Percentiles rank a stretch among this genome's conserved stretches.
These are phyloP conservation scores for Exophiala sp. DNA, from an alignment of 2,329 filamentous ascomycete species.

Conservation along the genomic window DNA sequence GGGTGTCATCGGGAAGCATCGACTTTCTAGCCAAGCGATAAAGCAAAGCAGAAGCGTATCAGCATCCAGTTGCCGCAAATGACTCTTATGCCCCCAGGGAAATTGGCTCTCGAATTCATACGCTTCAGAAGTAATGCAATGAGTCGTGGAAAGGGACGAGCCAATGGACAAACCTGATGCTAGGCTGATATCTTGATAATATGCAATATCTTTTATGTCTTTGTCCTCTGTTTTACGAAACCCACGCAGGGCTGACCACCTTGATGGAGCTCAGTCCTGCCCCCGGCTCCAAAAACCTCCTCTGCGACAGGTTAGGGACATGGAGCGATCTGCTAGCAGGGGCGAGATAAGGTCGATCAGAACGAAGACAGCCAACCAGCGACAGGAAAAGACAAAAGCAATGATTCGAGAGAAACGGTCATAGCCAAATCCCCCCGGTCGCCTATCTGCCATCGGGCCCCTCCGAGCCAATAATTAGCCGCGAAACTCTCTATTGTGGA, in stretches of 20 bases:
- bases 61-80: no score
- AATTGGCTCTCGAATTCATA: no score
- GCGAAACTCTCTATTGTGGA: background rate
- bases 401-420: conserved; percentile 7
- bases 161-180: background rate
- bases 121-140: background rate
- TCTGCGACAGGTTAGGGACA: no score
- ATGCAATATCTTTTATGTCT: background rate
- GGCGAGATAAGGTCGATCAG: background rate
- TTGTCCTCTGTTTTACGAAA: background rate
- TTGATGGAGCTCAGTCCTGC: no score
- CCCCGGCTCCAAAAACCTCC: no score
- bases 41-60: no score
- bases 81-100: no score
- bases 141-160: background rate
- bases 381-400: background rate
- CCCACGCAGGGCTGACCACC: background rate
- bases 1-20: no score
- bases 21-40: background rate
- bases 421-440: background rate
- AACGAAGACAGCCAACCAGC: no score
- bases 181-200: background rate
- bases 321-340: no score
- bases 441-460: conserved; percentile 12
- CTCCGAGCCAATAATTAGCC: conserved; percentile 14